phyloP scores from a whole-genome alignment of 345 rosid species.

The Pugionium dolabratum region DNA sequence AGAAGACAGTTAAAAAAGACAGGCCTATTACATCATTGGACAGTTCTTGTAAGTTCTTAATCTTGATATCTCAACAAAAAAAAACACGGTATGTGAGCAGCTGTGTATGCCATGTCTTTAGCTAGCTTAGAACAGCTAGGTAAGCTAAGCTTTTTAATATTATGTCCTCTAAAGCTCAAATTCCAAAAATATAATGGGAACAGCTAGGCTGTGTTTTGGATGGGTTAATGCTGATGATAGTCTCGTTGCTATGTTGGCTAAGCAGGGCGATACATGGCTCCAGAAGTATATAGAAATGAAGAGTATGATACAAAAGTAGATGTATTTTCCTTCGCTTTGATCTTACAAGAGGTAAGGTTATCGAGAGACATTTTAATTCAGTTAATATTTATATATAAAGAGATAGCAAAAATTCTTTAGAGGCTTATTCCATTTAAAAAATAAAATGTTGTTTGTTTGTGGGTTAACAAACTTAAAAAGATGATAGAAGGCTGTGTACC shows the following conservation, averaged over 20 bases:
- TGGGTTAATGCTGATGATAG: slow-evolving; percentile 19
- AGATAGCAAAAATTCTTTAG: neutral
- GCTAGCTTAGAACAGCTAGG: slow-evolving; percentile 11
- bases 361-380: neutral
- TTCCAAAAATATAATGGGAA: neutral
- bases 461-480: slow-evolving; percentile 40
- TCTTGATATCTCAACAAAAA: neutral
- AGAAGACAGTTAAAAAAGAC: slow-evolving; percentile 63
- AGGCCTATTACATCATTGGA: slow-evolving; percentile 50
- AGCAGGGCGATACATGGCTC: slow-evolving; percentile 80
- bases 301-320: slow-evolving; percentile 82
- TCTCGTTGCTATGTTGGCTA: neutral
- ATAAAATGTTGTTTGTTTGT: slow-evolving; percentile 1
- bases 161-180: neutral
- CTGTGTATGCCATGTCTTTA: neutral
- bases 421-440: neutral
- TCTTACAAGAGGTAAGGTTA: slow-evolving; percentile 71
- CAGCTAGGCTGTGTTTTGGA: neutral
- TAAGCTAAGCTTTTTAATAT: neutral
- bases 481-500: slow-evolving; percentile 87
- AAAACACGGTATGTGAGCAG: too few relatives aligned
- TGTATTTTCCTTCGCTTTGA: slow-evolving; percentile 78
- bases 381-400: neutral
- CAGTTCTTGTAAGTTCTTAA: slow-evolving; percentile 61
- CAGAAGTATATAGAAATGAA: slow-evolving; percentile 76